Conservation (phyloP, 2,329 filamentous ascomycete species). For the Fusarium robinianum region DNA sequence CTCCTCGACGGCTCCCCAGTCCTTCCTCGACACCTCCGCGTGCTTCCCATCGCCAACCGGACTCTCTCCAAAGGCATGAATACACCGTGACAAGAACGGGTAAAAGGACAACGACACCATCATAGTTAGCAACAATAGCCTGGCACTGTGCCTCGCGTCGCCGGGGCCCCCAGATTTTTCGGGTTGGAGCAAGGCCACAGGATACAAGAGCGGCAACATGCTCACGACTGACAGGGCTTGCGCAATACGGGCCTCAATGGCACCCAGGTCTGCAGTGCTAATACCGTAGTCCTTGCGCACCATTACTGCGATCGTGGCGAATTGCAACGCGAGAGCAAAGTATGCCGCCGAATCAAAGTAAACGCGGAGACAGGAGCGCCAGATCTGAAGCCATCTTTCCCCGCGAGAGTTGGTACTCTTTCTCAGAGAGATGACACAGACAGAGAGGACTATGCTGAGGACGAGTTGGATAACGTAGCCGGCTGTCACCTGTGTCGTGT, state of each 20-base stretch:
- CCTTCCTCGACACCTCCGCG: conserved; percentile 5
- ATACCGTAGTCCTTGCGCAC: conserved; percentile 33
- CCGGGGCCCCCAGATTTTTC: not conserved
- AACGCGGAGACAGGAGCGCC: conserved; percentile 3
- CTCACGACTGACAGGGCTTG: conserved; percentile 29
- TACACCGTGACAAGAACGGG: conserved; percentile 33
- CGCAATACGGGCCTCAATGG: conserved; percentile 30
- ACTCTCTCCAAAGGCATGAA: conserved; percentile 23
- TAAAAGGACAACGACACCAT: conserved; percentile 28
- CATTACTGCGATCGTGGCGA: conserved; percentile 29
- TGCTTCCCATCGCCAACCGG: conserved; percentile 16
- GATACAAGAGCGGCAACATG: conserved; percentile 32
- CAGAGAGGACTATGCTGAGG: conserved; percentile 6
- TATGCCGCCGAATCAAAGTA: conserved; percentile 30
- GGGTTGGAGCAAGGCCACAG: conserved; percentile 20
- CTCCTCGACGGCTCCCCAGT: conserved; percentile 12
- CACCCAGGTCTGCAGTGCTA: conserved; percentile 25
- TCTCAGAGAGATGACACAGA: conserved; percentile 8
- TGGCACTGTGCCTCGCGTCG: conserved; percentile 11
- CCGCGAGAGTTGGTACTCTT: not conserved
- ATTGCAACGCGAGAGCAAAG: conserved; percentile 29
- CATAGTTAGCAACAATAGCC: conserved; percentile 14
- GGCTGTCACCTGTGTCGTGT: conserved; percentile 12
- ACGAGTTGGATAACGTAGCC: conserved; percentile 18
- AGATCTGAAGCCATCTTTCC: not conserved